phyloP scores from a whole-genome alignment of 352 stramenopile genomes.

The Phytophthora crassamura region DNA sequence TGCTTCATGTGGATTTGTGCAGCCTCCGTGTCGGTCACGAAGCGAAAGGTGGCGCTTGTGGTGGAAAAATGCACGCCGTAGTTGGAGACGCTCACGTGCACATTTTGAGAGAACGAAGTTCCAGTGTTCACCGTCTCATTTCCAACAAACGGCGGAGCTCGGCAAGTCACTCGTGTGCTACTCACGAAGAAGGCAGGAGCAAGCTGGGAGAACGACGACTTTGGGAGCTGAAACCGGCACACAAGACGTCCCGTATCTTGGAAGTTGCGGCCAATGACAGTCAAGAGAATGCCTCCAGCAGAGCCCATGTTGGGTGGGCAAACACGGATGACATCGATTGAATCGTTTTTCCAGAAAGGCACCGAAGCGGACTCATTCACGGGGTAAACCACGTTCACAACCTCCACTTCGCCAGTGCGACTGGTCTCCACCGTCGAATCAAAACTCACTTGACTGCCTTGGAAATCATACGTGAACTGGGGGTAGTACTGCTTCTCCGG shows the following conservation, averaged over 20 bases:
- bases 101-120: conserved; percentile 22
- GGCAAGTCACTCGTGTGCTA: conserved; percentile 82
- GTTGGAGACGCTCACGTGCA: conserved; percentile 84
- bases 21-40: conserved; percentile 42
- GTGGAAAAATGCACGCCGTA: conserved; percentile 78
- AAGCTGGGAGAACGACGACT: conserved; percentile 21
- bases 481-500: conserved; percentile 82
- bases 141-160: conserved; percentile 66
- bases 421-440: conserved; percentile 79
- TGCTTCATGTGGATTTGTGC: conserved; percentile 48
- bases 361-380: conserved; percentile 91
- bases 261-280: conserved; percentile 97
- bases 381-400: conserved; percentile 91
- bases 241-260: conserved; percentile 81
- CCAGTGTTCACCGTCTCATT: conserved; percentile 20
- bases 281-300: conserved; percentile 71
- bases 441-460: conserved; percentile 56
- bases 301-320: conserved; percentile 68
- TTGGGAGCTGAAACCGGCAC: conserved; percentile 76
- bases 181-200: conserved; percentile 77
- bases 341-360: conserved; percentile 94
- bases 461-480: conserved; percentile 74
- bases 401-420: conserved; percentile 87
- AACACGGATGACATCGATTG: conserved; percentile 91
- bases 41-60: conserved; percentile 60